A percentile compares a stretch with the other conserved stretches of the same genome.
phyloP scores from a whole-genome alignment of 495 filamentous ascomycete species.

The Penicillium lagena region DNA sequence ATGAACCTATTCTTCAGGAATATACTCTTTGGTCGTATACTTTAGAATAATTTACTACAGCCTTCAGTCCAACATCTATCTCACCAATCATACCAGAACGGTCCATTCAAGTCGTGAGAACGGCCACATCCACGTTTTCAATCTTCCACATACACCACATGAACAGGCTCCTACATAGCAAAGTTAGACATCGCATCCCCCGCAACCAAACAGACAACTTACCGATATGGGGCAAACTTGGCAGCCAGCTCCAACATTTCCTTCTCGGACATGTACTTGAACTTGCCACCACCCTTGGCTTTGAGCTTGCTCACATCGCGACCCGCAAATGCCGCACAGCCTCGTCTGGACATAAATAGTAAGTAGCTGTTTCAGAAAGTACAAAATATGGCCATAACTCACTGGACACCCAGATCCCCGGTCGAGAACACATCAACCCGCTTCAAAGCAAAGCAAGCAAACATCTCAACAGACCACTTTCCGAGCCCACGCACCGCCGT shows the following conservation, averaged over 20 bases:
- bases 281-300: constrained; percentile 75
- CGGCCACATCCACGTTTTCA: constrained; percentile 66
- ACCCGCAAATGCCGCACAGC: constrained; percentile 84
- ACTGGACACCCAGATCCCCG: constrained; percentile 91
- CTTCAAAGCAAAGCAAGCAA: constrained; percentile 86
- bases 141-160: constrained; percentile 95
- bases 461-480: constrained; percentile 94
- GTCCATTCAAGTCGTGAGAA: constrained; percentile 40
- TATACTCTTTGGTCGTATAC: no score
- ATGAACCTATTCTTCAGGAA: no score
- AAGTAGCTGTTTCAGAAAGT: not conserved
- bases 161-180: constrained; percentile 52
- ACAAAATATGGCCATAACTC: constrained; percentile 18
- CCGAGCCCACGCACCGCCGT: constrained; percentile 85
- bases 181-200: constrained; percentile 2
- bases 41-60: not conserved
- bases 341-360: constrained; percentile 43
- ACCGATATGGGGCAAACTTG: constrained; percentile 78
- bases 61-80: not conserved
- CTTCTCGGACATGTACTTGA: constrained; percentile 92
- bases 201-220: constrained; percentile 25
- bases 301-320: constrained; percentile 80
- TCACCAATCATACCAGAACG: not conserved
- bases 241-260: constrained; percentile 84
- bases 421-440: constrained; percentile 88